phyloP scores from a whole-genome alignment of 1,284 basidiomycete species.

The Meira nashicola region DNA sequence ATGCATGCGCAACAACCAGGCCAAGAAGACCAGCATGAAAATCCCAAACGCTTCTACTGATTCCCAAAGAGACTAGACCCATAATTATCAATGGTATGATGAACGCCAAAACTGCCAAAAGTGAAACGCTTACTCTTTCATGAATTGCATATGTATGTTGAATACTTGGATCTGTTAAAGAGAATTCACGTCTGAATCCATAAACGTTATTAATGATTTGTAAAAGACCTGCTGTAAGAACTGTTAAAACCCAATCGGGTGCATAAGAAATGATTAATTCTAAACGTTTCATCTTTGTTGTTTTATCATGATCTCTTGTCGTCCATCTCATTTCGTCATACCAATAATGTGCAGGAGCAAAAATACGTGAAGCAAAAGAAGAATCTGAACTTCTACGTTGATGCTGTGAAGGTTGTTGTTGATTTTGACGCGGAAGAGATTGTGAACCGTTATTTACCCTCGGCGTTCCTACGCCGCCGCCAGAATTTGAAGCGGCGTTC shows the following conservation, averaged over 20 bases:
- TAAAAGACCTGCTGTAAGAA: conserved; percentile 61
- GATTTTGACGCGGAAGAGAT: too few species aligned
- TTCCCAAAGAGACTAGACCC: conserved; percentile 64
- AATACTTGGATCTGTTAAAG: conserved; percentile 39
- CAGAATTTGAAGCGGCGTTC: too few species aligned
- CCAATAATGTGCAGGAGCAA: background rate
- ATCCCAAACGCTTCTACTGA: conserved; percentile 79
- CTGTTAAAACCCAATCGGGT: conserved; percentile 46
- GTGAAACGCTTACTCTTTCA: conserved; percentile 74
- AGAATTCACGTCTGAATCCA: conserved; percentile 67
- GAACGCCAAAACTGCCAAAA: conserved; percentile 32
- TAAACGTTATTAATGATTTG: conserved; percentile 65
- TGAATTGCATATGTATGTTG: conserved; percentile 68
- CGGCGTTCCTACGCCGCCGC: too few species aligned
- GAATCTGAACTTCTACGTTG: background rate
- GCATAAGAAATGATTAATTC: conserved; percentile 12
- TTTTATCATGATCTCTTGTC: background rate
- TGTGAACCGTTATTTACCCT: too few species aligned
- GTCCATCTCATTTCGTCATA: conserved; percentile 7
- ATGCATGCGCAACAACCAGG: conserved; percentile 66
- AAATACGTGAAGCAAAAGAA: background rate
- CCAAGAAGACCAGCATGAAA: conserved; percentile 70
- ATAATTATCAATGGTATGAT: conserved; percentile 61
- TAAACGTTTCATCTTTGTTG: background rate
- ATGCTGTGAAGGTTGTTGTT: background rate